These are phyloP conservation scores for Cryptococcus jaspeensis DNA, from an alignment of 1,284 basidiomycete genomes.

Conservation along the genomic window DNA sequence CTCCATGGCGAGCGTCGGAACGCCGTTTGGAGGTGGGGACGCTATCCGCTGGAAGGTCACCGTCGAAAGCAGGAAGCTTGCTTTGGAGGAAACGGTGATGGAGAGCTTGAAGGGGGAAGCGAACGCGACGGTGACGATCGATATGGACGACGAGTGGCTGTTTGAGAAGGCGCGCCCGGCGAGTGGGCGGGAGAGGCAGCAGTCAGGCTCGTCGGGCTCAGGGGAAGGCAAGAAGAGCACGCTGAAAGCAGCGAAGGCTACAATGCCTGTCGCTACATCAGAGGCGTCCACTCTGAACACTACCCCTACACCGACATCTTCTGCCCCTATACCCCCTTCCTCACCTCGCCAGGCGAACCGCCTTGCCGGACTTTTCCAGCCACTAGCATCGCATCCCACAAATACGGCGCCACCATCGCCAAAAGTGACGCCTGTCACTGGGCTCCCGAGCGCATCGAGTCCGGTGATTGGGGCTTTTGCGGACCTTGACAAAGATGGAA, in stretches of 20 bases:
- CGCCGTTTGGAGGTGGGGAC: not conserved
- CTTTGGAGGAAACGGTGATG: not conserved
- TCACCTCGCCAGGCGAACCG: not conserved
- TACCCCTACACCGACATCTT: not conserved
- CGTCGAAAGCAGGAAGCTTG: not conserved
- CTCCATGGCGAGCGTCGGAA: not conserved
- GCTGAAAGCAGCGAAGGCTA: not conserved
- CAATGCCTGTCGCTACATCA: not conserved
- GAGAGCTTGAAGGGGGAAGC: not conserved
- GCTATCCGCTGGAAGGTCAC: constrained; percentile 7
- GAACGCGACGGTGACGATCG: constrained; percentile 3
- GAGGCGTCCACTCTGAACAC: not conserved
- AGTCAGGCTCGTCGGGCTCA: not conserved
- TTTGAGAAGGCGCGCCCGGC: constrained; percentile 12
- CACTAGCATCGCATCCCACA: not conserved
- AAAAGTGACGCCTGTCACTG: no score
- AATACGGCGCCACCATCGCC: not conserved
- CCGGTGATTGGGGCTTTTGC: not conserved
- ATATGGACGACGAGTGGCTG: constrained; percentile 24
- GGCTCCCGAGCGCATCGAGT: not conserved
- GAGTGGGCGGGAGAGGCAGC: not conserved
- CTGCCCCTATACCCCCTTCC: no score
- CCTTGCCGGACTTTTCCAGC: not conserved
- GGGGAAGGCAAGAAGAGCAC: not conserved
- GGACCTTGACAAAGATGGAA: not conserved